Percentiles rank a stretch among this genome's conserved stretches.
Evolutionary conservation across 2,329 filamentous ascomycete genomes (phyloP).

Genomic region (Dactylellina drechsleri): DNA sequence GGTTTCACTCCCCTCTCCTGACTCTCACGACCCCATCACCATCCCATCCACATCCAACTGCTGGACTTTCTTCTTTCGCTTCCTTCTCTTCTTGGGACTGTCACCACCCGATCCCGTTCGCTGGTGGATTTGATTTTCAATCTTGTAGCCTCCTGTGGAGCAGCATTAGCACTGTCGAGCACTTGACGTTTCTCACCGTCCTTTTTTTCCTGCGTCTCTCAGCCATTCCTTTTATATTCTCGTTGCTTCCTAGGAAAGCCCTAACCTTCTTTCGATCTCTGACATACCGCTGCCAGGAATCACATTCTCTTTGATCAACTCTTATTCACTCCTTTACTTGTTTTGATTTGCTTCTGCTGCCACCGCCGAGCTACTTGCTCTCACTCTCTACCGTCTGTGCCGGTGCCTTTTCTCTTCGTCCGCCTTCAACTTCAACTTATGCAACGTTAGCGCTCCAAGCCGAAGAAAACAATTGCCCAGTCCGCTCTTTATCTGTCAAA

Average conservation of each 20-base stretch:
- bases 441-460: neutral
- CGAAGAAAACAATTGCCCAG: constrained; percentile 39
- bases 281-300: neutral
- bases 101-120: constrained; percentile 49
- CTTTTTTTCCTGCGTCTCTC: constrained; percentile 19
- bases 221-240: constrained; percentile 48
- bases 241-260: constrained; percentile 40
- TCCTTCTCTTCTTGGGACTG: constrained; percentile 39
- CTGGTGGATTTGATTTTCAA: constrained; percentile 31
- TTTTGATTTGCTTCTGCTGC: neutral
- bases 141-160: constrained; percentile 43
- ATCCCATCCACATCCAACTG: constrained; percentile 23
- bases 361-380: neutral
- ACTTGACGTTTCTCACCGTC: constrained; percentile 6
- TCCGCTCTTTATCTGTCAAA: constrained; percentile 30
- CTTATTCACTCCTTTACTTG: constrained; percentile 3
- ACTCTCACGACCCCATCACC: constrained; percentile 5
- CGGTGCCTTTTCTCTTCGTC: constrained; percentile 30
- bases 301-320: constrained; percentile 2
- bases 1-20: constrained; percentile 48
- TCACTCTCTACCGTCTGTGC: constrained; percentile 43
- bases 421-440: too few relatives aligned
- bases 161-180: constrained; percentile 11
- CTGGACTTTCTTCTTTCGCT: constrained; percentile 51
- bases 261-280: constrained; percentile 48